Conservation (phyloP, 192 early-diverging fungal species). For the Thoreauomyces humboldtii region DNA sequence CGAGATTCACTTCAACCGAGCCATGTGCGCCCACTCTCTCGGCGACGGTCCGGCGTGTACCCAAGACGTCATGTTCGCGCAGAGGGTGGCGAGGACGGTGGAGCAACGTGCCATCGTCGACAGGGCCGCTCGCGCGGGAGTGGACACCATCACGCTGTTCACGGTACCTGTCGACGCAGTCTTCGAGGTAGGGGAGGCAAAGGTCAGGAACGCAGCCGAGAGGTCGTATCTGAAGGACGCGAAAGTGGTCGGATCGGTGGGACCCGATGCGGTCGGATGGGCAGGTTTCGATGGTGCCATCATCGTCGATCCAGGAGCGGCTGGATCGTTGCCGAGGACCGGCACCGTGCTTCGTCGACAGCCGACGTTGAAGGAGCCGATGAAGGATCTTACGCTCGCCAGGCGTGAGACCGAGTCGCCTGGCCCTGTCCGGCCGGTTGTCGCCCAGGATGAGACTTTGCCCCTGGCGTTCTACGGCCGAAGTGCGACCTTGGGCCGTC, state of each 20-base stretch:
- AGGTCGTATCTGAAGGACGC: constrained; percentile 70
- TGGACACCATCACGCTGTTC: constrained; percentile 24
- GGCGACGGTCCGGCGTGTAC: constrained; percentile 59
- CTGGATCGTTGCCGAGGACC: background rate
- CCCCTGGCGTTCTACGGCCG: too few relatives aligned
- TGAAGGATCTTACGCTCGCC: too few relatives aligned
- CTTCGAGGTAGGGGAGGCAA: constrained; percentile 73
- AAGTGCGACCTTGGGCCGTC: too few relatives aligned
- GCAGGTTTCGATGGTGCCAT: constrained; percentile 51
- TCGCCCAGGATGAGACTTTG: too few relatives aligned
- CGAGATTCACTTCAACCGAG: constrained; percentile 89
- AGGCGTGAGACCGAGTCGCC: too few relatives aligned
- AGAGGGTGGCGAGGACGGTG: constrained; percentile 22
- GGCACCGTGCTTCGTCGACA: too few relatives aligned
- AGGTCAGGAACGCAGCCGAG: constrained; percentile 71
- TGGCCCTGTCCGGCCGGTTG: too few relatives aligned
- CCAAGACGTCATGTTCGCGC: constrained; percentile 61
- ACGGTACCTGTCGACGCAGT: constrained; percentile 71
- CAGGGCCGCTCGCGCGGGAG: constrained; percentile 20
- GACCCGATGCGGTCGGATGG: constrained; percentile 42
- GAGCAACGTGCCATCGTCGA: constrained; percentile 24
- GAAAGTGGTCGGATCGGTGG: constrained; percentile 38
- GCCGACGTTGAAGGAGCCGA: too few relatives aligned
- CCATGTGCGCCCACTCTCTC: constrained; percentile 69
- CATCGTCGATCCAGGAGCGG: too few relatives aligned